Evolutionary conservation across 176 grass and related monocot genomes (phyloP), one percentile per base, ranked within the genome.

Genomic region (Carex kokanica): DNA sequence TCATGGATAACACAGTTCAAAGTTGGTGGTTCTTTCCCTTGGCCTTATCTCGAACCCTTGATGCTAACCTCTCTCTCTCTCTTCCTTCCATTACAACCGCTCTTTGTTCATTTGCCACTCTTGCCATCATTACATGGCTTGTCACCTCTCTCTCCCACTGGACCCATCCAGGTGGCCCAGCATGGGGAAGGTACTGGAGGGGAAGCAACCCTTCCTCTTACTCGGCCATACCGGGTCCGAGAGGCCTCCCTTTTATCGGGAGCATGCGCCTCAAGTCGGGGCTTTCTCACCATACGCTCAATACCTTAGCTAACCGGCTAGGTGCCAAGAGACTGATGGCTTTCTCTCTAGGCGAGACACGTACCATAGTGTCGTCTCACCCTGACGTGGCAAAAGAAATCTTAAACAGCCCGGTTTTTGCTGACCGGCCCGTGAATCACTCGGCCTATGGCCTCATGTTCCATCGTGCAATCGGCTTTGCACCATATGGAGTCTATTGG

Each of bases 361-460:
- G 94, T 16, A 92, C 86, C 2, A 78, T 97, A 3, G 92, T 97
- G 75, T 78, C 91, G 8, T 87, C 90, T n/a, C 84, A 94, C 83
- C 94, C 94, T 41, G 91, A 91, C 41, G 93, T 96, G 31, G 88
- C 90, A 70, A 96, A 96, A 86, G 90, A 84, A 80, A 87, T 94
- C 81, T 90, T 97, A 64, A 91, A 92, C 85, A 94, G 53, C 86
- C 88, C 86, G 38, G 88, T 63, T 80, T 97, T 97, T 79, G 86
- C 90, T 67, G 86, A 84, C 60, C 90, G 90, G 0, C 92, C 92
- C 17, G 64, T 80, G 15, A 97, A 92, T 80, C 88, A 97, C 70
- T 91, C 92, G 0, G 92, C 92, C 36, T 97, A 94, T 88, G 88
- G 92, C 69, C 92, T 97, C 88, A 92, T 94, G 95, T 97, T 97